Evolutionary conservation across 2,329 filamentous ascomycete species (phyloP).

Genomic region (Nothophaeocryptopus gaeumannii): DNA sequence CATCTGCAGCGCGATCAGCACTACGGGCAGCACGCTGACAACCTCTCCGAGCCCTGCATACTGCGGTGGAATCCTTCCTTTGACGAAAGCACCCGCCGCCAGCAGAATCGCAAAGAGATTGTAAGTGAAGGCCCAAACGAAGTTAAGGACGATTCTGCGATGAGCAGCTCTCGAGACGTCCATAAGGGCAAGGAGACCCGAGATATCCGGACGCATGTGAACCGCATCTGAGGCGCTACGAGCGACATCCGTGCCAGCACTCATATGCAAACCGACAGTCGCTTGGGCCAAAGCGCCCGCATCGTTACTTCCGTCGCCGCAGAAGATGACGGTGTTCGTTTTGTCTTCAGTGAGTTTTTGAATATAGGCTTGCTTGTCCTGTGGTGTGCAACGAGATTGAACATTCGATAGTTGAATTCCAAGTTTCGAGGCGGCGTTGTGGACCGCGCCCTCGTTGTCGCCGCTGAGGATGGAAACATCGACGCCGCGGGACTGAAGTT

Average conservation of each 20-base stretch:
- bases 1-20: no score
- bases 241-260: slow-evolving; percentile 62
- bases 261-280: slow-evolving; percentile 68
- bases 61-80: slow-evolving; percentile 54
- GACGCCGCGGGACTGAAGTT: slow-evolving; percentile 51
- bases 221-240: slow-evolving; percentile 66
- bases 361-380: slow-evolving; percentile 56
- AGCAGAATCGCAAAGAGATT: slow-evolving; percentile 67
- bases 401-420: slow-evolving; percentile 42
- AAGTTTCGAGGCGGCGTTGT: slow-evolving; percentile 46
- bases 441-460: slow-evolving; percentile 52
- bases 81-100: slow-evolving; percentile 63
- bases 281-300: slow-evolving; percentile 69
- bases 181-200: slow-evolving; percentile 58
- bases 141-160: slow-evolving; percentile 58
- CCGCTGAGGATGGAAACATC: slow-evolving; percentile 56
- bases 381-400: slow-evolving; percentile 49
- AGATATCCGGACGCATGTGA: slow-evolving; percentile 53
- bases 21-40: slow-evolving; percentile 69
- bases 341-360: slow-evolving; percentile 23
- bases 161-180: slow-evolving; percentile 49
- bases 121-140: slow-evolving; percentile 67
- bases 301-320: slow-evolving; percentile 78
- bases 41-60: slow-evolving; percentile 71
- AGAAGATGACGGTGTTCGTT: slow-evolving; percentile 59